These are phyloP conservation scores for Suillus weaverae DNA, from an alignment of 768 basidiomycete genomes.

Conservation along the genomic window DNA sequence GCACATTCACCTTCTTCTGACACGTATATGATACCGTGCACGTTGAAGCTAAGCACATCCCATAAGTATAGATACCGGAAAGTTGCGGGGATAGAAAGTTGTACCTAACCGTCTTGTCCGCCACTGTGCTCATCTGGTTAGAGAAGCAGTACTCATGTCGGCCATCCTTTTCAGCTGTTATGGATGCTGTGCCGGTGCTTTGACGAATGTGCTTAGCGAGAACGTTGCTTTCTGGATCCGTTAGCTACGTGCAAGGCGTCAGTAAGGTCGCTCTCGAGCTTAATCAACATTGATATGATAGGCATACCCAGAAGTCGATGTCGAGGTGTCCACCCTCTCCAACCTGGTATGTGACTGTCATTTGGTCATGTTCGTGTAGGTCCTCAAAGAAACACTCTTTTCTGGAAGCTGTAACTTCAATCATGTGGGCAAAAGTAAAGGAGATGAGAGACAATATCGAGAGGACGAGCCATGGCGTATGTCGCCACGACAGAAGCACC, in stretches of 20 bases:
- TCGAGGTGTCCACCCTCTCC: slow-evolving; percentile 96
- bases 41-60: slow-evolving; percentile 75
- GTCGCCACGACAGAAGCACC: slow-evolving; percentile 37
- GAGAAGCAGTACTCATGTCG: slow-evolving; percentile 97
- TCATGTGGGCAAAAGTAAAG: slow-evolving; percentile 61
- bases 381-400: slow-evolving; percentile 98
- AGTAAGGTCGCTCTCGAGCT: background rate
- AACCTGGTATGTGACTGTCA: slow-evolving; percentile 99
- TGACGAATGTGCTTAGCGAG: slow-evolving; percentile 82
- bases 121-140: slow-evolving; percentile 96
- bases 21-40: slow-evolving; percentile 95
- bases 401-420: slow-evolving; percentile 72
- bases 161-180: slow-evolving; percentile 87
- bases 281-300: background rate
- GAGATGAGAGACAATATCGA: slow-evolving; percentile 34
- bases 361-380: slow-evolving; percentile 90
- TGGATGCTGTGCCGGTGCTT: slow-evolving; percentile 84
- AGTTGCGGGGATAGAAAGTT: background rate
- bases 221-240: slow-evolving; percentile 67
- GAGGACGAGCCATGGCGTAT: slow-evolving; percentile 40
- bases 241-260: slow-evolving; percentile 51
- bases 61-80: slow-evolving; percentile 5
- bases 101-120: slow-evolving; percentile 93
- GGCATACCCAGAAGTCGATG: slow-evolving; percentile 91
- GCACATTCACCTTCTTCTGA: slow-evolving; percentile 75